Base-by-base conservation (phyloP, 352 stramenopile species). In the Globisporangium uncinulatum region DNA sequence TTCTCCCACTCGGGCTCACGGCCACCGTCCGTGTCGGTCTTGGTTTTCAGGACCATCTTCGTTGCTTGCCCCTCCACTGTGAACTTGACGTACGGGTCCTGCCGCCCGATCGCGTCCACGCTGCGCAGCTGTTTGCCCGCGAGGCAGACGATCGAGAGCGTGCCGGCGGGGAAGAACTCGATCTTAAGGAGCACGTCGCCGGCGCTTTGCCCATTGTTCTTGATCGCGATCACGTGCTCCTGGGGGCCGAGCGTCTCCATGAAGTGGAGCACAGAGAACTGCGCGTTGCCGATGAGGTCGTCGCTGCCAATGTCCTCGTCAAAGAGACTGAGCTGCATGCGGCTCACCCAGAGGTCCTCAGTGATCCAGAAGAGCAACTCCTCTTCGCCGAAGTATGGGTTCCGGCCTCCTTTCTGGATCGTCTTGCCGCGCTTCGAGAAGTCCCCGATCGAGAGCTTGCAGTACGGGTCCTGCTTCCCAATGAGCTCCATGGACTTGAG, bases 341-440 rank as follows among this genome's bases (percentile, higher is more conserved):
- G 71, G 46, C 96, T 61, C 10, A 79, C 80, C 92, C 90, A 98
- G 15, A 91, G 70, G n/a, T 94, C 80, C n/a, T 87, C 74, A 7
- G 87, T 87, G 60, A 97, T 83, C 87, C 89, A 97, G 45, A 98
- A 89, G 6, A 94, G 71, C 15, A 98, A 51, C 47, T 97, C 77
- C 62, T 98, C 92, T 55, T 96, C 89, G 6, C 76, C 72, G 70
- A 98, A 98, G 45, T 95, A 96, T 3, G 92, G 93, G 17, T 96
- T 89, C 1, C 75, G 86, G 5, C 93, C 92, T 1, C 92, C 83
- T 59, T 87, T 88, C 15, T 77, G 60, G 21, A 88, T 49, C 0
- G 81, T 92, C 61, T 87, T 93, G 59, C 81, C 69, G 4, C 80
- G 79, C n/a, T 94, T 87, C 3, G 65, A 76, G 47, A 84, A 86